Evolutionary conservation across 2,329 filamentous ascomycete genomes (phyloP).

Genomic region (Orbilia blumenaviensis): DNA sequence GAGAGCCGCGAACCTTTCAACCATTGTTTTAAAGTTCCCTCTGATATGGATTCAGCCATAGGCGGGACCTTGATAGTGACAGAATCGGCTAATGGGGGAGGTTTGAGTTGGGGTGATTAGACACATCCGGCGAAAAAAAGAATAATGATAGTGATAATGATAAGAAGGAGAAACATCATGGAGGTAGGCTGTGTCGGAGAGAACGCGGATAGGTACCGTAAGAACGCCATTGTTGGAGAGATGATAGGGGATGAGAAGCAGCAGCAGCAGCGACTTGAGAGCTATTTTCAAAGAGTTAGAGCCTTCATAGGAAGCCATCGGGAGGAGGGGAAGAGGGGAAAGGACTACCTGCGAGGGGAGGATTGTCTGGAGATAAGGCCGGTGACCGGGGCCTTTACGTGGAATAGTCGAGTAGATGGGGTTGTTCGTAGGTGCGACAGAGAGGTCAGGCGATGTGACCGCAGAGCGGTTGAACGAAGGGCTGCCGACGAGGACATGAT

Average conservation of each 20-base stretch:
- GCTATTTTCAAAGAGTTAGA: not conserved
- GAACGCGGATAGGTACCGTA: conserved; percentile 34
- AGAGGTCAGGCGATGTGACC: conserved; percentile 4
- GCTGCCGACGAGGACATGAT: conserved; percentile 28
- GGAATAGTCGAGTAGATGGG: conserved; percentile 17
- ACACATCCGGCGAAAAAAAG: not conserved
- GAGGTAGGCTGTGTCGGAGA: not conserved
- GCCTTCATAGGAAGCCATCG: not conserved
- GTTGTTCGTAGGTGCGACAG: conserved; percentile 21
- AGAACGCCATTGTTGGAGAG: conserved; percentile 41
- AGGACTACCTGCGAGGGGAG: conserved; percentile 29
- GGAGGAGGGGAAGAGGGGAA: not conserved
- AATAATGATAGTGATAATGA: too few species aligned
- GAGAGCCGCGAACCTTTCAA: conserved; percentile 71
- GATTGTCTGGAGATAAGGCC: conserved; percentile 12
- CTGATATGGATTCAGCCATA: conserved; percentile 98
- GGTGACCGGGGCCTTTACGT: conserved; percentile 11
- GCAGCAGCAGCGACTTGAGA: not conserved
- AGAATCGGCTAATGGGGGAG: conserved; percentile 72
- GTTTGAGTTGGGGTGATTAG: not conserved
- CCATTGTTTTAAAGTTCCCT: conserved; percentile 96
- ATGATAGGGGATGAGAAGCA: not conserved
- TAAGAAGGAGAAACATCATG: too few species aligned
- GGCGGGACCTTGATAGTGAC: conserved; percentile 86
- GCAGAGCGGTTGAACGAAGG: conserved; percentile 30